Percentiles rank a stretch among this genome's conserved stretches.
Conservation (phyloP, 2,329 filamentous ascomycete genomes). For the Aspergillus sergii region DNA sequence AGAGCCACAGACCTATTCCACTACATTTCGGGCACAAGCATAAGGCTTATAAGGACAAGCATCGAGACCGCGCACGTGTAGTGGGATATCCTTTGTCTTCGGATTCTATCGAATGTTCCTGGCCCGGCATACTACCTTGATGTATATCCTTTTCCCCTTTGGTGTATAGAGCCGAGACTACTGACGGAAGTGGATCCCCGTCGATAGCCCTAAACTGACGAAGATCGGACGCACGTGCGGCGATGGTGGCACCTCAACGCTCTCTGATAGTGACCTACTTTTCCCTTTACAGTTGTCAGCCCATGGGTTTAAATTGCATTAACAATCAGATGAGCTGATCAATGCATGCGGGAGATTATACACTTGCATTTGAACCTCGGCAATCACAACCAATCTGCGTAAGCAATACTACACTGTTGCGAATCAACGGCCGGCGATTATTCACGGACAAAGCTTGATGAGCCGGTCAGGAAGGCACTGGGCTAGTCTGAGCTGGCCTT, state of each 20-base stretch:
- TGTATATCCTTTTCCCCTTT: constrained; percentile 1
- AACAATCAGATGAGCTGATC: not conserved
- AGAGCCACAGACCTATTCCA: not conserved
- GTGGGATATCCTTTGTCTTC: not conserved
- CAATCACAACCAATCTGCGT: not conserved
- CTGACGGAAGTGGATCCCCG: not conserved
- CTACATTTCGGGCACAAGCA: not conserved
- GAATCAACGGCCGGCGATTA: not conserved
- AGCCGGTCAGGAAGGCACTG: not conserved
- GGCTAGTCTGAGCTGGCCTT: not conserved
- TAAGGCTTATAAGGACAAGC: not conserved
- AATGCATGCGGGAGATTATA: not conserved
- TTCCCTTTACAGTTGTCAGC: not conserved
- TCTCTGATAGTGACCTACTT: not conserved
- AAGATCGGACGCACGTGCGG: not conserved
- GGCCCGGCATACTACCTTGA: not conserved
- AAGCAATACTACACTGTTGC: no score
- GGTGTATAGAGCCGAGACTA: not conserved
- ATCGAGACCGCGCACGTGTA: not conserved
- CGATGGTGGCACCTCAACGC: not conserved
- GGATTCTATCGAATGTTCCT: not conserved
- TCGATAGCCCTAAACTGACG: not conserved
- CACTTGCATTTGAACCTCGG: not conserved
- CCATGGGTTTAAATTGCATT: not conserved
- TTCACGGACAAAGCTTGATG: not conserved